Conservation (phyloP, 768 basidiomycete genomes). For the Auriscalpium microsporum region DNA sequence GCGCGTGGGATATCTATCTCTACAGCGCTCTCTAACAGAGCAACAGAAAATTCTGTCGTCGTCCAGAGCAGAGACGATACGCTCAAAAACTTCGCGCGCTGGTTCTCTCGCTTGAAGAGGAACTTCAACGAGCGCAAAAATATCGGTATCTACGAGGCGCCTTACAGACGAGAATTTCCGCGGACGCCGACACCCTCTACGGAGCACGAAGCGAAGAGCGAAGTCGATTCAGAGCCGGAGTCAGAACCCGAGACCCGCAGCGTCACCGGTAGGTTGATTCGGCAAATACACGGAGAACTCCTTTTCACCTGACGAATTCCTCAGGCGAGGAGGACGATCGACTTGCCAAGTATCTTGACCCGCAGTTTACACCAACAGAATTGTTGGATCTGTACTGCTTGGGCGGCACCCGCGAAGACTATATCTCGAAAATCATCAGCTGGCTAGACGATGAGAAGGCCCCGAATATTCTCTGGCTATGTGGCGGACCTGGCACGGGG, state of each 20-base stretch:
- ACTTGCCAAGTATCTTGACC: not conserved
- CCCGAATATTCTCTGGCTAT: constrained; percentile 10
- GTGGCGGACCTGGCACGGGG: constrained; percentile 10
- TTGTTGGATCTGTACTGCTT: not conserved
- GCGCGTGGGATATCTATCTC: not conserved
- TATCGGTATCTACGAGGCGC: not conserved
- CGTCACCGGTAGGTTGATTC: not conserved
- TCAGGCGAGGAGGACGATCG: constrained; percentile 3
- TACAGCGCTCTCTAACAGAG: too few species aligned
- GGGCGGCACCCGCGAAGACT: not conserved
- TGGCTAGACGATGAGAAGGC: constrained; percentile 3
- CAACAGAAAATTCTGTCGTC: too few species aligned
- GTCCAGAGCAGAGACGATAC: not conserved
- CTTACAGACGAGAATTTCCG: not conserved
- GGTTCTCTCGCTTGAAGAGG: not conserved
- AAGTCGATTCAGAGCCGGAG: not conserved
- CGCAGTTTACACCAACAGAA: not conserved
- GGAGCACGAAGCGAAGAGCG: not conserved
- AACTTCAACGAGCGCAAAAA: constrained; percentile 4
- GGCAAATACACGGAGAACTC: not conserved
- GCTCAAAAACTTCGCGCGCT: not conserved
- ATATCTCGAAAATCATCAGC: not conserved
- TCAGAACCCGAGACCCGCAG: not conserved
- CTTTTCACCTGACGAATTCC: not conserved
- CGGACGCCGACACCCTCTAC: not conserved